Conservation (phyloP, 768 basidiomycete genomes). For the Tricholomella constricta region DNA sequence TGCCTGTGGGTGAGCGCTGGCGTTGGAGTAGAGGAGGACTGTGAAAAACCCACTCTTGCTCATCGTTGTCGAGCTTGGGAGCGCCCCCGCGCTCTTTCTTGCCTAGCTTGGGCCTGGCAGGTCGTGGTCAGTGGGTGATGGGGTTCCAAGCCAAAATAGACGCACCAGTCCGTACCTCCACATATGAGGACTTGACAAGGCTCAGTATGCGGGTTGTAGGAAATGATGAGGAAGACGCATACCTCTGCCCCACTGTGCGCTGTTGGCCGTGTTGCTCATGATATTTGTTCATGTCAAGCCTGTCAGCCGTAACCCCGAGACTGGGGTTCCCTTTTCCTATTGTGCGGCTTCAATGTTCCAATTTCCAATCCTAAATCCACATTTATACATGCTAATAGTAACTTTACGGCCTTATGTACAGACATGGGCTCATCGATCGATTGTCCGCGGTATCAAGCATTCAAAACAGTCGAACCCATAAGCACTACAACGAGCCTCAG, state of each 20-base stretch:
- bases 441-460: not conserved
- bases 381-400: too few species aligned
- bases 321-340: not conserved
- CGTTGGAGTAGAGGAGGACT: not conserved
- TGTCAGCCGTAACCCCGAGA: not conserved
- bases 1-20: not conserved
- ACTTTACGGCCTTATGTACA: not conserved
- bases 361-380: too few species aligned
- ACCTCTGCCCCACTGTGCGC: not conserved
- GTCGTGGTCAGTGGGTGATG: not conserved
- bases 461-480: slow-evolving; percentile 9
- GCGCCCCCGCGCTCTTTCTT: slow-evolving; percentile 66
- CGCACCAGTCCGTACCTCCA: slow-evolving; percentile 88
- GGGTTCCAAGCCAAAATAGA: slow-evolving; percentile 14
- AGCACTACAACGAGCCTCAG: slow-evolving; percentile 13
- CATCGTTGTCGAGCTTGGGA: slow-evolving; percentile 42
- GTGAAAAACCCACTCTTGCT: slow-evolving; percentile 38
- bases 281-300: not conserved
- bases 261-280: not conserved
- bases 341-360: not conserved
- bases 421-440: not conserved
- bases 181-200: slow-evolving; percentile 88
- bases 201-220: too few species aligned
- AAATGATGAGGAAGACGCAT: too few species aligned
- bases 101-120: slow-evolving; percentile 69